Conservation (phyloP, 805 yeast genomes). For the Vanderwaltozyma polyspora region DNA sequence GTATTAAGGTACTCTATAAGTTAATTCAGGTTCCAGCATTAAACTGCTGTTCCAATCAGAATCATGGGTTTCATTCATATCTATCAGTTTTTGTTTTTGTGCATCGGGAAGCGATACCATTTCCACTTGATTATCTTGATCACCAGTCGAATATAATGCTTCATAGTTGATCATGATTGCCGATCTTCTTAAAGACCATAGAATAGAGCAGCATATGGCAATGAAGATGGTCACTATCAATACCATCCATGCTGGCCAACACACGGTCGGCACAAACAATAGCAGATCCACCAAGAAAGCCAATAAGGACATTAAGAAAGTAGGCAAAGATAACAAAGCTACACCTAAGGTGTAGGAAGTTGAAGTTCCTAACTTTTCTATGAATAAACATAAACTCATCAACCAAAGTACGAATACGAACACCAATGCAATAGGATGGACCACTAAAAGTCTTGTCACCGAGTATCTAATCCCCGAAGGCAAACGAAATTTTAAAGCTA, state of each 20-base stretch:
- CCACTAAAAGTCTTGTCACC: constrained; percentile 49
- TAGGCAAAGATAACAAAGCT: constrained; percentile 50
- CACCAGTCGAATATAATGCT: neutral
- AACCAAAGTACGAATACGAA: constrained; percentile 39
- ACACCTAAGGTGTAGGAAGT: constrained; percentile 38
- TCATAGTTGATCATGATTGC: constrained; percentile 28
- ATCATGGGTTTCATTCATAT: neutral
- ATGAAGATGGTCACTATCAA: constrained; percentile 56
- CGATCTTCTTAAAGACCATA: constrained; percentile 65
- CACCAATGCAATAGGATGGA: constrained; percentile 55
- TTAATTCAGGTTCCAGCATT: neutral
- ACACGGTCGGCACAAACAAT: constrained; percentile 61
- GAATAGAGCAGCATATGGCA: constrained; percentile 50
- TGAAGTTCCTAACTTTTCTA: constrained; percentile 27
- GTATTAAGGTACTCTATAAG: neutral
- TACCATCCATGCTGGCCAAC: constrained; percentile 81
- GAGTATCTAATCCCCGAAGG: constrained; percentile 52
- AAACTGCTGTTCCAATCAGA: neutral
- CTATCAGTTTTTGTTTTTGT: neutral
- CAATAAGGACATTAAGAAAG: constrained; percentile 58
- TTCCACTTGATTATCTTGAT: constrained; percentile 5
- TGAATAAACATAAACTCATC: constrained; percentile 31
- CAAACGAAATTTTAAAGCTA: constrained; percentile 10
- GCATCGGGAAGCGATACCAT: constrained; percentile 10
- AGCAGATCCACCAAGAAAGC: constrained; percentile 76